Conservation (phyloP, 495 filamentous ascomycete genomes). For the Thermothielavioides terrestris region DNA sequence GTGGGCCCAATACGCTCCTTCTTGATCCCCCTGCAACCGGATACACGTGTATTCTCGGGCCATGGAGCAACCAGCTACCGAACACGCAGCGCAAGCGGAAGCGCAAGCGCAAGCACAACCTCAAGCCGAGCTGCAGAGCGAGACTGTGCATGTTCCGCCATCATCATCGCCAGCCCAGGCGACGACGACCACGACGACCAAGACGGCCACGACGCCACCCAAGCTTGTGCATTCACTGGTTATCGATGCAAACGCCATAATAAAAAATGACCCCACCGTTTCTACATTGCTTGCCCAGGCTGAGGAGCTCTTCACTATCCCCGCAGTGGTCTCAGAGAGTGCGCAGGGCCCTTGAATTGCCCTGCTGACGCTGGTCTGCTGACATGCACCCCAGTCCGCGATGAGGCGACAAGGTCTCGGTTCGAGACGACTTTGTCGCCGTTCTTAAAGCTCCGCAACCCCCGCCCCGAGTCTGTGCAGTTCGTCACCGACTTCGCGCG, state of each 20-base stretch:
- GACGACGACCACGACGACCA: too few relatives aligned
- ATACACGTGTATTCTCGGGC: neutral
- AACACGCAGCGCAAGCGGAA: conserved; percentile 2
- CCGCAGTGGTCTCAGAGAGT: conserved; percentile 81
- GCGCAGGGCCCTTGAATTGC: conserved; percentile 19
- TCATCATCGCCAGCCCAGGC: neutral
- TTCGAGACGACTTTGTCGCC: conserved; percentile 75
- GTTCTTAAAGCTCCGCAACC: conserved; percentile 69
- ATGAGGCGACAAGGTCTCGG: conserved; percentile 69
- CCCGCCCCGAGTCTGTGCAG: conserved; percentile 64
- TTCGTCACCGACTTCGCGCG: conserved; percentile 77
- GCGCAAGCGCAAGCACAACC: conserved; percentile 6
- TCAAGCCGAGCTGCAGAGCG: neutral
- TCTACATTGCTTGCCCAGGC: conserved; percentile 68
- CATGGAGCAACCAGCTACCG: conserved; percentile 13
- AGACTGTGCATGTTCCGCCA: neutral
- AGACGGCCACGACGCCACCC: conserved; percentile 1
- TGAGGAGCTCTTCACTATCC: conserved; percentile 73
- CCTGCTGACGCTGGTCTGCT: neutral
- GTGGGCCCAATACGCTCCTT: too few relatives aligned
- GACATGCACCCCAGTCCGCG: conserved; percentile 33
- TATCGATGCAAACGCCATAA: conserved; percentile 83
- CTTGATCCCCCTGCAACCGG: neutral
- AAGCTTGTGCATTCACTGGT: conserved; percentile 78
- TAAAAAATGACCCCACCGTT: conserved; percentile 76